phyloP scores from a whole-genome alignment of 1,284 basidiomycete genomes.

The Ceratobasidium sp. region DNA sequence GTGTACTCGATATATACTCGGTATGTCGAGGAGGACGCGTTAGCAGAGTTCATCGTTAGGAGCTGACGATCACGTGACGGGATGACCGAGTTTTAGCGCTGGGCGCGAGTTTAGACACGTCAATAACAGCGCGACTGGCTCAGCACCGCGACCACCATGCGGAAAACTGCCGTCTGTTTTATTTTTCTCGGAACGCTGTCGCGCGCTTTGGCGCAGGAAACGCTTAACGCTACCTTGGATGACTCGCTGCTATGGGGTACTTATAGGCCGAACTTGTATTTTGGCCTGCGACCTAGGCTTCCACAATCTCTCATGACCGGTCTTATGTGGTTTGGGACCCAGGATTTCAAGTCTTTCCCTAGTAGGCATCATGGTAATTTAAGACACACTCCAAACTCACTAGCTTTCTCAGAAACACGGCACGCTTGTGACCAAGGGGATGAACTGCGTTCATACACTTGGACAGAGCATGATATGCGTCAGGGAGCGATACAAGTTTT shows the following conservation, averaged over 20 bases:
- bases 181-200: conserved; percentile 20
- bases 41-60: conserved; percentile 30
- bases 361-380: conserved; percentile 60
- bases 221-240: conserved; percentile 1
- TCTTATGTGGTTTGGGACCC: conserved; percentile 90
- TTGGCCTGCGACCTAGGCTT: conserved; percentile 85
- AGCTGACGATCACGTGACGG: not conserved
- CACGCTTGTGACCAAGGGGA: conserved; percentile 93
- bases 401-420: conserved; percentile 67
- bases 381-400: too few relatives aligned
- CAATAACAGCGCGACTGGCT: conserved; percentile 29
- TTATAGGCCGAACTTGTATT: conserved; percentile 92
- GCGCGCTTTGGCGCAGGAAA: conserved; percentile 8
- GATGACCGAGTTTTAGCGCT: conserved; percentile 4
- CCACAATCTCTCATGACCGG: conserved; percentile 91
- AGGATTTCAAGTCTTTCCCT: conserved; percentile 76
- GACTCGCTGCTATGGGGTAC: conserved; percentile 85
- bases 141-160: conserved; percentile 40
- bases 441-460: conserved; percentile 82
- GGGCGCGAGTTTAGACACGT: conserved; percentile 33
- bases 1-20: conserved; percentile 41
- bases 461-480: conserved; percentile 87
- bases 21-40: conserved; percentile 11
- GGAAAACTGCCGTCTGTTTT: conserved; percentile 25
- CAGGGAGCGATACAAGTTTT: conserved; percentile 87